Evolutionary conservation across 306 rosid genomes (phyloP).

Genomic region (Mimosa pudica): DNA sequence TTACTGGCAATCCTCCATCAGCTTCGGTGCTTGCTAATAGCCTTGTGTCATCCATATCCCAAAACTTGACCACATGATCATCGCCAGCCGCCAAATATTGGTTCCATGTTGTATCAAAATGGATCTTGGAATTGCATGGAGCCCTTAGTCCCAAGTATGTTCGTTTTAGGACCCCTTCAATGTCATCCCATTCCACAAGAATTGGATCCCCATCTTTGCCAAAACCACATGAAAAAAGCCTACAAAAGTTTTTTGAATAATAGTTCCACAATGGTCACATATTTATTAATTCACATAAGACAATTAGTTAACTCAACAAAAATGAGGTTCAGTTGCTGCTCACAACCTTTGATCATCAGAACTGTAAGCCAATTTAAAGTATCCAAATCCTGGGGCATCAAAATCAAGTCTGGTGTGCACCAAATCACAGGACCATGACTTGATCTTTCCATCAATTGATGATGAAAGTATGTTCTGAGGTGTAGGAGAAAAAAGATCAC

Average conservation of each 20-base stretch:
- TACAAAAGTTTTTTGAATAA: constrained; percentile 17
- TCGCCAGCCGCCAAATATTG: constrained; percentile 51
- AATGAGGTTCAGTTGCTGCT: background rate
- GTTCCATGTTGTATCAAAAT: constrained; percentile 40
- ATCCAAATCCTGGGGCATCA: constrained; percentile 40
- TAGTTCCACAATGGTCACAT: background rate
- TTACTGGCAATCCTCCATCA: constrained; percentile 43
- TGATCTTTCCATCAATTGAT: constrained; percentile 44
- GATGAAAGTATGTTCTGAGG: constrained; percentile 42
- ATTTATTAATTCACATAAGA: background rate
- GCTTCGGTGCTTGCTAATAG: constrained; percentile 30
- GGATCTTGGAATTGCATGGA: constrained; percentile 29
- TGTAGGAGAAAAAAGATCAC: constrained; percentile 13
- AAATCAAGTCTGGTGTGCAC: constrained; percentile 16
- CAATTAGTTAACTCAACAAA: constrained; percentile 6
- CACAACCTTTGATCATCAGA: constrained; percentile 43
- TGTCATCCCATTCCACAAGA: constrained; percentile 53
- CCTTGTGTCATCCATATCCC: constrained; percentile 51
- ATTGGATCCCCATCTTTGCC: constrained; percentile 43
- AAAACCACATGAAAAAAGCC: constrained; percentile 51
- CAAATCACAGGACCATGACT: constrained; percentile 40
- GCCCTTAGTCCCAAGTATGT: constrained; percentile 43
- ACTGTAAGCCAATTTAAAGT: constrained; percentile 43
- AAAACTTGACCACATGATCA: constrained; percentile 41
- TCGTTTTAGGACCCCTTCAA: constrained; percentile 37